Percentiles rank a stretch among this genome's conserved stretches.
These are phyloP conservation scores for Sporothrix sp. DNA, from an alignment of 2,329 filamentous ascomycete species.

Conservation along the genomic window DNA sequence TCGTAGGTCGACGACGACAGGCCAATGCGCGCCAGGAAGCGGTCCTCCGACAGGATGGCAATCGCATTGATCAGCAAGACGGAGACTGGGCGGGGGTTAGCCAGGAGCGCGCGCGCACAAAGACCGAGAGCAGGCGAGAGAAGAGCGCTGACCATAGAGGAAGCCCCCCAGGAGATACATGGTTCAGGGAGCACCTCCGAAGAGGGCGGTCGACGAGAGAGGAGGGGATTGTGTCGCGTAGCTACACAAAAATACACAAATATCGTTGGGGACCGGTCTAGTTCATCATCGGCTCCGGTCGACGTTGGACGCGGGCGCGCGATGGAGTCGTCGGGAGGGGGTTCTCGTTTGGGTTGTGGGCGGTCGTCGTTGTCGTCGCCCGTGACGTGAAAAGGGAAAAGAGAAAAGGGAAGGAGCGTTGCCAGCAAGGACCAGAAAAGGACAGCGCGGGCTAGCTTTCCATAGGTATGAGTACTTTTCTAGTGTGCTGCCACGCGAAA, in stretches of 20 bases:
- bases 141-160: slow-evolving; percentile 27
- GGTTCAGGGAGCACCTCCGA: slow-evolving; percentile 11
- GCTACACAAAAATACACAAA: no score
- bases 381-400: not conserved
- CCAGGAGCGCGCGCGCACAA: no score
- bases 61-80: slow-evolving; percentile 90
- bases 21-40: slow-evolving; percentile 83
- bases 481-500: no score
- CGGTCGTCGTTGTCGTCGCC: not conserved
- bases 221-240: not conserved
- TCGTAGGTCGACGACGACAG: slow-evolving; percentile 64
- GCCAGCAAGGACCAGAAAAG: not conserved
- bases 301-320: no score
- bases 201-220: not conserved
- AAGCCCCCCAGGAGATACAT: slow-evolving; percentile 26
- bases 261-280: not conserved
- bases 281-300: not conserved
- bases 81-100: slow-evolving; percentile 43
- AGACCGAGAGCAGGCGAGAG: no score
- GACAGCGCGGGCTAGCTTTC: not conserved
- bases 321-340: slow-evolving; percentile 1
- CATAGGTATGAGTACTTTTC: no score
- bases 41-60: slow-evolving; percentile 87
- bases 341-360: not conserved
- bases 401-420: not conserved